These are phyloP conservation scores for Colletotrichum lindemuthianum DNA, from an alignment of 2,329 filamentous ascomycete genomes.

Conservation along the genomic window DNA sequence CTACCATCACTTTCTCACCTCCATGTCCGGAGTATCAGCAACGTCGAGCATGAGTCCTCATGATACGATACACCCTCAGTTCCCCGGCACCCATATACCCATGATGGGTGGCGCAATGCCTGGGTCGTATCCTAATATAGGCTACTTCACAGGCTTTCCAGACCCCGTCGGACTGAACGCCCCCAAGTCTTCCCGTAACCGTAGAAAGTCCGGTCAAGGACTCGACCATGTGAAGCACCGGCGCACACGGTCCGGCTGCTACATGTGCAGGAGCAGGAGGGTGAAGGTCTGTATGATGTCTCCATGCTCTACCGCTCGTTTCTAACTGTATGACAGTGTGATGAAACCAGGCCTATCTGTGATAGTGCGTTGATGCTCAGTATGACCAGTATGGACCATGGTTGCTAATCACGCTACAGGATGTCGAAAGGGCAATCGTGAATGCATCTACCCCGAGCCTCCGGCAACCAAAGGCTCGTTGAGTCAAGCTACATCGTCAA, in stretches of 20 bases:
- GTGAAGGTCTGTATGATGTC: conserved; percentile 72
- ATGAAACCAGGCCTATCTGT: conserved; percentile 87
- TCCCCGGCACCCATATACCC: conserved; percentile 45
- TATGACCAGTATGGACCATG: conserved; percentile 29
- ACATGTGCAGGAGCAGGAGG: conserved; percentile 85
- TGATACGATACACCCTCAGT: conserved; percentile 51
- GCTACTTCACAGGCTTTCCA: conserved; percentile 61
- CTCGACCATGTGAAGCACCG: conserved; percentile 88
- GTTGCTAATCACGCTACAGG: conserved; percentile 59
- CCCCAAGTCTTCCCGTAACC: conserved; percentile 58
- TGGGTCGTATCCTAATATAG: conserved; percentile 57
- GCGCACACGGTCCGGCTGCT: conserved; percentile 92
- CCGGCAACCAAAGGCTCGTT: conserved; percentile 55
- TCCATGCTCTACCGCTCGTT: not conserved
- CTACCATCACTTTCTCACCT: conserved; percentile 65
- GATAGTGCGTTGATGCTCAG: conserved; percentile 66
- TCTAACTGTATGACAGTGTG: conserved; percentile 71
- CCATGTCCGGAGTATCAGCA: conserved; percentile 57
- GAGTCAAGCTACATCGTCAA: conserved; percentile 47
- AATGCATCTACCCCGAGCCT: conserved; percentile 88
- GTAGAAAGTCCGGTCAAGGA: conserved; percentile 61
- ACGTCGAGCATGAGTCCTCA: conserved; percentile 51
- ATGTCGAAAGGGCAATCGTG: conserved; percentile 90
- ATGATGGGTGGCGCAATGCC: conserved; percentile 47
- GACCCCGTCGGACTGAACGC: conserved; percentile 60